Conservation (phyloP, 768 basidiomycete genomes). For the Termitomyces sp. region DNA sequence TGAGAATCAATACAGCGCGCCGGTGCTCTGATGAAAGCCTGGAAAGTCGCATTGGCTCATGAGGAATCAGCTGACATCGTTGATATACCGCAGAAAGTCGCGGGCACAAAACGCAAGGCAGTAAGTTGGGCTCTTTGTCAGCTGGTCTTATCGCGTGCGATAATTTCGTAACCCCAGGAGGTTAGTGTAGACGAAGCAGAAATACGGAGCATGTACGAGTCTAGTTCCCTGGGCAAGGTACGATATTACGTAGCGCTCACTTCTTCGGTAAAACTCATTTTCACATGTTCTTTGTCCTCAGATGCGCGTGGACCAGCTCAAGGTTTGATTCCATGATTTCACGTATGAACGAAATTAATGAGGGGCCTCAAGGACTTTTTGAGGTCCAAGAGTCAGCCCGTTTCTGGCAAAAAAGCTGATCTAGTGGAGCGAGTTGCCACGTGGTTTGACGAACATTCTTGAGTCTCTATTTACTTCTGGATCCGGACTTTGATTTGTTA, state of each 20-base stretch:
- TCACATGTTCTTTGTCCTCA: constrained; percentile 22
- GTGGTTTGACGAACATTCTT: constrained; percentile 46
- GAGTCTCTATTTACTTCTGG: background rate
- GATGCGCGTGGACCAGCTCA: constrained; percentile 76
- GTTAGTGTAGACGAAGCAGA: constrained; percentile 65
- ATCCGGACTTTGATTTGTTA: too few relatives aligned
- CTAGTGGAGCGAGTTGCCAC: constrained; percentile 60
- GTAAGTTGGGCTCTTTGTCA: constrained; percentile 35
- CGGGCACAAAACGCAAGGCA: constrained; percentile 65
- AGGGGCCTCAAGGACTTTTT: constrained; percentile 54
- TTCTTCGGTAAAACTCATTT: constrained; percentile 7
- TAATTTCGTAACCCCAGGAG: constrained; percentile 36
- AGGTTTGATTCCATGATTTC: constrained; percentile 37
- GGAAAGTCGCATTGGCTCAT: constrained; percentile 57
- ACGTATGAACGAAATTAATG: background rate
- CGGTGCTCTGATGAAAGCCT: constrained; percentile 60
- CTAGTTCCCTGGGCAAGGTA: constrained; percentile 63
- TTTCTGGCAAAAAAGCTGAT: constrained; percentile 70
- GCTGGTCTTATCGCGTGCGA: constrained; percentile 1
- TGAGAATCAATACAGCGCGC: constrained; percentile 44
- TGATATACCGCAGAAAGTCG: constrained; percentile 24
- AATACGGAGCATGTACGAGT: constrained; percentile 60
- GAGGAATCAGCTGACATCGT: constrained; percentile 62
- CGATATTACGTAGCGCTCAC: constrained; percentile 13
- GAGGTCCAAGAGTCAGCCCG: constrained; percentile 54